Conservation (phyloP, 768 basidiomycete species). For the Hortiboletus flavorubellus region DNA sequence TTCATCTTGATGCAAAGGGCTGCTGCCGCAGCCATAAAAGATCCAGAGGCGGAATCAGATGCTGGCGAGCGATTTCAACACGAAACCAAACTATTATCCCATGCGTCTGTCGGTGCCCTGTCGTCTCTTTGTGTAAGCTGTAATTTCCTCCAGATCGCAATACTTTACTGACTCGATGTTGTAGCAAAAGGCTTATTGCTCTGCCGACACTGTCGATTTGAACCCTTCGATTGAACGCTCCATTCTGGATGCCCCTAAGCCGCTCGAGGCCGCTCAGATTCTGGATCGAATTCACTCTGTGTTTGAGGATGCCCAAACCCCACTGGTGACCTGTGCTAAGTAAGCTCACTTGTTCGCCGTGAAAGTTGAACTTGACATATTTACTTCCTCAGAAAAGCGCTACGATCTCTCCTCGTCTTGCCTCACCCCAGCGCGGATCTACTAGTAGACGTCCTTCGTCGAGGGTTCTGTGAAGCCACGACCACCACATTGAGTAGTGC, state of each 20-base stretch:
- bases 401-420: constrained; percentile 64
- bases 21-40: constrained; percentile 51
- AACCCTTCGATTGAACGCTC: constrained; percentile 62
- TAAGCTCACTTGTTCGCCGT: constrained; percentile 37
- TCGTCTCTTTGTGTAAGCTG: constrained; percentile 81
- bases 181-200: constrained; percentile 78
- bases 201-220: constrained; percentile 49
- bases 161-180: background rate
- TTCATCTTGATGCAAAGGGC: constrained; percentile 69
- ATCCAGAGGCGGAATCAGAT: constrained; percentile 49
- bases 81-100: constrained; percentile 70
- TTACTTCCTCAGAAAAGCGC: constrained; percentile 57
- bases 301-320: constrained; percentile 53
- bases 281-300: constrained; percentile 70
- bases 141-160: background rate
- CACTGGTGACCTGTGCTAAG: constrained; percentile 60
- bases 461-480: constrained; percentile 63
- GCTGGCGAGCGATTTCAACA: constrained; percentile 59
- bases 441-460: constrained; percentile 60
- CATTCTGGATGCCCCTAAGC: constrained; percentile 47
- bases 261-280: constrained; percentile 49
- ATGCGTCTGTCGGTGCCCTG: constrained; percentile 83
- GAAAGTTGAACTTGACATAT: background rate
- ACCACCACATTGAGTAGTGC: constrained; percentile 49
- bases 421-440: constrained; percentile 53